Base-by-base conservation (phyloP, 2,329 filamentous ascomycete species). In the Cladosporium sp. region DNA sequence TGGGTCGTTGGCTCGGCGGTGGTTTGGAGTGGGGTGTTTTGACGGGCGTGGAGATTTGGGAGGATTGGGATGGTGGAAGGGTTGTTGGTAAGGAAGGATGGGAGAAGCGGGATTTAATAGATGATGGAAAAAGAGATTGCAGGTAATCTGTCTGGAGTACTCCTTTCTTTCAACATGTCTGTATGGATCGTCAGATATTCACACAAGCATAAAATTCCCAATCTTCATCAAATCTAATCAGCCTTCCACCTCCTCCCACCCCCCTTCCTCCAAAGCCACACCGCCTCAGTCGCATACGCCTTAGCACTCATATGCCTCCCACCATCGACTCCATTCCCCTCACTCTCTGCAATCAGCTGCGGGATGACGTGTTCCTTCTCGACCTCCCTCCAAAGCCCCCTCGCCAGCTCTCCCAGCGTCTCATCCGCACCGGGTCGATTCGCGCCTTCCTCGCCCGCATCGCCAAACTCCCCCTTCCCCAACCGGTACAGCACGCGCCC, bases 241-340 rank as follows among this genome's bases (percentile, higher is more conserved):
- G 73, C 73, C 76, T 70, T 70, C 81, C 80, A 71, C 75, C 78
- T 71, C 73, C 78, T 70, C 67, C 80, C 74, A 72, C 84, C 70
- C 64, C 87, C 87, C 76, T 86, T 64, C 76, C 86, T 58, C 89
- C 89, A 91, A 54, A 95, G 69, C 91, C 92, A 96, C 13, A 96
- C 72, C 1, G 90, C 91, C 68, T 97, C 92, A 3, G 86, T 84
- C 9, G 92, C 91, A 75, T 91, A 95, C 0, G 86, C 85, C 61
- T 84, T 82, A 43, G 88, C 89, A 51, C 89, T 92, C 53, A 86
- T 74, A 74, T 96, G 91, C 53, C 55, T 58, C 43, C 84, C 22
- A 41, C 75, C 71, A 30, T 82, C 83, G 53, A 78, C 79, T 8
- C 64, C 65, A 45, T 82, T 80, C 34, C 76, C 76, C 51, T 75